Base-by-base conservation (phyloP, 2,329 filamentous ascomycete genomes). In the Fusarium albidum region DNA sequence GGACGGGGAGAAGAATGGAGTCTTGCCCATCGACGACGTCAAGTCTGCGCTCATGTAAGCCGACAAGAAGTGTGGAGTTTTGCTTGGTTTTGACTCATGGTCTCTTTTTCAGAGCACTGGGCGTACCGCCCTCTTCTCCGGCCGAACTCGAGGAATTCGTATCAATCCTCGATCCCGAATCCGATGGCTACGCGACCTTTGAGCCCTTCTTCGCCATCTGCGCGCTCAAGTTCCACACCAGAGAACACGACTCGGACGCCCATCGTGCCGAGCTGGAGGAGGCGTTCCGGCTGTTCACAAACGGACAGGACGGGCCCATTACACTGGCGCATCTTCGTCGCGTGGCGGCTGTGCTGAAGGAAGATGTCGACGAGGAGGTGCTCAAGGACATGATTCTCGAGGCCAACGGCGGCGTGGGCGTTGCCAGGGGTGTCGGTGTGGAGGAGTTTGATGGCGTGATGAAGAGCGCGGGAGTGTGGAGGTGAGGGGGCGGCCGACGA, bases 331-430 rank as follows among this genome's bases (percentile, higher is more conserved):
- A 96, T 74, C 75, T 99, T 69, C 84, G 85, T 69, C 82, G 89
- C 67, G 88, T 97, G 47, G 92, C 93, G 34, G 86, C 84, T 63
- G 84, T 91, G 65, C 76, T 99, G 66, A 91, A 92, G 74, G 92
- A 96, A 75, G 91, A 88, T 57, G 87, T 96, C 18, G 84, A 85
- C 53, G 95, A 98, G 67, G 88, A 91, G 41, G 75, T 96, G 69
- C 77, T 99, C 69, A 86, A 85, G 76, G 92, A 97, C 77, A 99
- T 99, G 95, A 89, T 99, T 52, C 78, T 92, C 41, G 94, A 98
- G 79, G 95, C 94, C 41, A 97, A 96, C 73, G 91, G 90, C 3
- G 92, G 91, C 2, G 85, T 82, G 5, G 88, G 89, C 13, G 82
- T 90, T 10, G 84, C 79, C 31, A 82, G 79, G 50, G 91, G 90